Base-by-base conservation (phyloP, 1,139 yeast species). In the Yamadazyma pseudoaaseri region DNA sequence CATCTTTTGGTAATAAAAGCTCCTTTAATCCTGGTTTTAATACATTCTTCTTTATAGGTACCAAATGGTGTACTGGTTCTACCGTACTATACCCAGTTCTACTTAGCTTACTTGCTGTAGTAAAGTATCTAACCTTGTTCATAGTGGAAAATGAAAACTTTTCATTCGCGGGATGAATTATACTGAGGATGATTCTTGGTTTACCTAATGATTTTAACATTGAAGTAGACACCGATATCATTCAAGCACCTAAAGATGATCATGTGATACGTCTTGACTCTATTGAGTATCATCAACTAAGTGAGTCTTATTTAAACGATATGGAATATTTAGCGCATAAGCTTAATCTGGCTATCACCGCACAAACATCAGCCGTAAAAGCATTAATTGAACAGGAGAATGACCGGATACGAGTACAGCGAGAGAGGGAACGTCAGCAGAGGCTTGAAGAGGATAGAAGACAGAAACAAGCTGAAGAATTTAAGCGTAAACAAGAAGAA, bases 51-150 rank as follows among this genome's bases (percentile, higher is more conserved):
- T 76, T 73, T 51, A 86, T 79, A 46, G 76, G 77, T 36, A 92
- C 86, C 42, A 80, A 73, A 60, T 92, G 98, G 58, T 92, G 98
- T 12, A 90, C 95, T 3, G 98, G 97, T 34, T 81, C 76, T 22
- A 86, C 90, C 29, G 86, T 74, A 30, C 94, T 83, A 56, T 81
- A 81, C 2, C 86, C 95, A 6, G 87, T 75, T 51, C 79, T 85
- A 27, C 68, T 52, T 15, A 58, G 52, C 5, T 54, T 53, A n/a
- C 43, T 23, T 7, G 33, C 34, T n/a, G 45, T 42, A 35, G 46
- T 41, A 20, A 46, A 45, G 15, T 20, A 38, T 36, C 50, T 45
- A 7, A 33, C 27, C 23, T 37, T 37, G 29, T 43, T 37, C 49
- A 45, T 45, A 3, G 2, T 26, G n/a, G 20, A 20, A 2, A 8